Conservation (phyloP, 1,139 yeast genomes). For the Yamadazyma dendronema region DNA sequence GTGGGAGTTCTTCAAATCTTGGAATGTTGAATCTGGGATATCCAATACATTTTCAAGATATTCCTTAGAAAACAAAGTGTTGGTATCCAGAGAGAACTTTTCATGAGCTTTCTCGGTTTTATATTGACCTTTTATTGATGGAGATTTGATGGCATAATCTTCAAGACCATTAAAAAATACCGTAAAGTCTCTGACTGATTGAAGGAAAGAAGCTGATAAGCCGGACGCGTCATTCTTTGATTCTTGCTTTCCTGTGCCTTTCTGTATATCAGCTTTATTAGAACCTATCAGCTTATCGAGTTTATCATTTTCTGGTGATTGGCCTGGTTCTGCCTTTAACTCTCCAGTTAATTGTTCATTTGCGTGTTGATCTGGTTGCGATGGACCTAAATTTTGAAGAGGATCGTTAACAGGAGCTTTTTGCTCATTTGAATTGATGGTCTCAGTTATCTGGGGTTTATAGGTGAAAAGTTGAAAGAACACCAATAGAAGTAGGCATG, state of each 20-base stretch:
- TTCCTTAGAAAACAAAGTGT: conserved; percentile 36
- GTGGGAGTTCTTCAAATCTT: conserved; percentile 34
- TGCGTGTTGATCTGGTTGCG: conserved; percentile 9
- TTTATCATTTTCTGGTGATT: neutral
- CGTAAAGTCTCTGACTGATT: conserved; percentile 26
- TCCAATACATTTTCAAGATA: conserved; percentile 41
- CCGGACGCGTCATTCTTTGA: neutral
- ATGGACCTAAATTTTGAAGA: conserved; percentile 4
- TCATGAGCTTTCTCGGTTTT: conserved; percentile 33
- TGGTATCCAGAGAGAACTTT: conserved; percentile 21
- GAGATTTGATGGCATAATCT: conserved; percentile 25
- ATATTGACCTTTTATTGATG: conserved; percentile 36
- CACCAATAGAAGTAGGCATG: conserved; percentile 5
- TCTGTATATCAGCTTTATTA: neutral
- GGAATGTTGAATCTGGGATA: conserved; percentile 29
- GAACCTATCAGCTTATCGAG: neutral
- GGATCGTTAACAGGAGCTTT: conserved; percentile 8
- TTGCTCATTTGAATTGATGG: conserved; percentile 4
- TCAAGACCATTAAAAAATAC: conserved; percentile 34
- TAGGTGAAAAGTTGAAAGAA: conserved; percentile 6
- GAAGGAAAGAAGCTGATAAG: conserved; percentile 1
- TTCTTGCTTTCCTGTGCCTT: neutral
- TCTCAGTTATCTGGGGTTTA: conserved; percentile 1
- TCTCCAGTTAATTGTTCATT: no score
- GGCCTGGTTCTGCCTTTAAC: neutral